Conservation (phyloP, 495 filamentous ascomycete genomes). For the Aspergillus nidulans region DNA sequence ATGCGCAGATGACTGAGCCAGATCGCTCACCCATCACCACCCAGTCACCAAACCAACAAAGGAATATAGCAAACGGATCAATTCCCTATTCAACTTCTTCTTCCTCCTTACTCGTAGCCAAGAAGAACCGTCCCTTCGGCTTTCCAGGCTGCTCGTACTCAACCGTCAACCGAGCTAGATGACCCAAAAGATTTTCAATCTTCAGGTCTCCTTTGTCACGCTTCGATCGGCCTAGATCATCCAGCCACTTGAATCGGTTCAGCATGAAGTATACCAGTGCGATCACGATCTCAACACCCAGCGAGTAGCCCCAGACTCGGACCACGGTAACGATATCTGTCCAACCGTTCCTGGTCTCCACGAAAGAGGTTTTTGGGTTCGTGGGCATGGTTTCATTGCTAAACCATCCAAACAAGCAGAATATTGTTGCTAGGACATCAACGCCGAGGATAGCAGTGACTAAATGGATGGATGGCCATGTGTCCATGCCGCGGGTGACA, state of each 20-base stretch:
- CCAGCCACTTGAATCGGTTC: slow-evolving; percentile 61
- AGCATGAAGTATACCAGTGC: slow-evolving; percentile 71
- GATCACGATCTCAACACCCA: slow-evolving; percentile 69
- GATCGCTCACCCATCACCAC: not conserved
- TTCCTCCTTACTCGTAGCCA: slow-evolving; percentile 41
- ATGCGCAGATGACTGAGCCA: not conserved
- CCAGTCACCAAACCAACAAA: not conserved
- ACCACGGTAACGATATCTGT: slow-evolving; percentile 73
- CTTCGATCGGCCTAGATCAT: slow-evolving; percentile 68
- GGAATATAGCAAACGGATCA: not conserved
- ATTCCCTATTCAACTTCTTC: slow-evolving; percentile 35
- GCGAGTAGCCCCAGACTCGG: slow-evolving; percentile 70
- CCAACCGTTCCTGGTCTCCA: slow-evolving; percentile 55
- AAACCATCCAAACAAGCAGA: slow-evolving; percentile 70
- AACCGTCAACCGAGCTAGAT: slow-evolving; percentile 63
- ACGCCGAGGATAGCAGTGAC: slow-evolving; percentile 64
- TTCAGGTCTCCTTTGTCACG: slow-evolving; percentile 62
- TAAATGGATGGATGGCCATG: slow-evolving; percentile 64
- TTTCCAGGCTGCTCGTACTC: slow-evolving; percentile 59
- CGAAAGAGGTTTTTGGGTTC: slow-evolving; percentile 35
- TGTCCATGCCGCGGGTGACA: slow-evolving; percentile 63
- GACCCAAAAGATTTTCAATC: slow-evolving; percentile 70
- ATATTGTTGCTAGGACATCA: slow-evolving; percentile 62
- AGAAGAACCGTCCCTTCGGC: slow-evolving; percentile 32
- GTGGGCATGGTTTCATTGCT: slow-evolving; percentile 45